A percentile compares a stretch with the other conserved stretches of the same genome.
Conservation (phyloP, 192 early-diverging fungal species). For the Kappamyces sp. region DNA sequence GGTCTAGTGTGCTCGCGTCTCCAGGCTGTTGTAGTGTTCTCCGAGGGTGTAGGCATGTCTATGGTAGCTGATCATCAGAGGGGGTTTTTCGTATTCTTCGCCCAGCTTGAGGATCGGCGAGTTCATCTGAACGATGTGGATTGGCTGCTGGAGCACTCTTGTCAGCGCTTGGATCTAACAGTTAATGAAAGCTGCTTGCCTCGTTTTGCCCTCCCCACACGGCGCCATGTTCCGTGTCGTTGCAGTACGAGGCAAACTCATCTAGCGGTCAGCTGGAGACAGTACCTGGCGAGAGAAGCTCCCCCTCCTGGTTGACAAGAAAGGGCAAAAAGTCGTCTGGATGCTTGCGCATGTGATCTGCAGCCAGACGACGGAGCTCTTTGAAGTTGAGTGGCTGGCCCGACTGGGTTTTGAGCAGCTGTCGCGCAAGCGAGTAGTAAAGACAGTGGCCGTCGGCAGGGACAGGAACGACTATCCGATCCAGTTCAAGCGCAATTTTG, state of each 20-base stretch:
- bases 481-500: slow-evolving; percentile 47
- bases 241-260: slow-evolving; percentile 72
- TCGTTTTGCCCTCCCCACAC: slow-evolving; percentile 94
- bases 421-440: slow-evolving; percentile 86
- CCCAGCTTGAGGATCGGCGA: slow-evolving; percentile 73
- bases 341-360: slow-evolving; percentile 72
- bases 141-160: slow-evolving; percentile 61
- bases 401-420: slow-evolving; percentile 45
- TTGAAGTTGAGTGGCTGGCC: slow-evolving; percentile 42
- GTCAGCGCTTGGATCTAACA: slow-evolving; percentile 74
- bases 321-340: slow-evolving; percentile 90
- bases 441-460: slow-evolving; percentile 90
- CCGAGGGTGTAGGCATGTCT: slow-evolving; percentile 87
- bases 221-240: slow-evolving; percentile 70
- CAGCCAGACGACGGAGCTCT: slow-evolving; percentile 65
- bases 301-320: slow-evolving; percentile 71
- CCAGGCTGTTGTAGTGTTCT: slow-evolving; percentile 92
- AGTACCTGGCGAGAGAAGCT: slow-evolving; percentile 56
- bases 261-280: slow-evolving; percentile 33
- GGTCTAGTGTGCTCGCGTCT: too few relatives aligned
- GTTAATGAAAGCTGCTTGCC: slow-evolving; percentile 35
- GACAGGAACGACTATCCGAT: slow-evolving; percentile 51
- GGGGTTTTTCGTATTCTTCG: slow-evolving; percentile 57
- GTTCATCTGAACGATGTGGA: slow-evolving; percentile 83
- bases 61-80: slow-evolving; percentile 77